A percentile compares a stretch with the other conserved stretches of the same genome.
Evolutionary conservation across 108 stramenopile genomes (phyloP).

Genomic region (Cylindrotheca fusiformis): DNA sequence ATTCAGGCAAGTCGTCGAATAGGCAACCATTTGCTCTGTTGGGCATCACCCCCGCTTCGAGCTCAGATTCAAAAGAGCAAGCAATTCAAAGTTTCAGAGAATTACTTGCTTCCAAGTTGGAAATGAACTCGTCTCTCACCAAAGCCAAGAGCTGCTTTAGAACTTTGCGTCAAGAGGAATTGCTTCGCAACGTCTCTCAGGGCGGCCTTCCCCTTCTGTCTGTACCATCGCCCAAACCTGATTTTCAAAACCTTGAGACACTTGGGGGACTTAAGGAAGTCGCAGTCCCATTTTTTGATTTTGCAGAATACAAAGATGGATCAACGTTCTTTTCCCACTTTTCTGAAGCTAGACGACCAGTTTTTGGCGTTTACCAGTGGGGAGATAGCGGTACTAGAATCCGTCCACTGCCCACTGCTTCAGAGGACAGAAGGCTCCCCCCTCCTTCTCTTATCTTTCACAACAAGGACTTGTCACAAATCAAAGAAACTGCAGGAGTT

Average conservation of each 20-base stretch:
- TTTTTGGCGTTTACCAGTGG: conserved; percentile 33
- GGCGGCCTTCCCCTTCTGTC: conserved; percentile 22
- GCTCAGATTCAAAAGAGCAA: background rate
- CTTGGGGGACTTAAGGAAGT: conserved; percentile 25
- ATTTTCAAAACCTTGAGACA: background rate
- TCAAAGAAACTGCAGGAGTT: conserved; percentile 19
- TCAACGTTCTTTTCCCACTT: conserved; percentile 18
- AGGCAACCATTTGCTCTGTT: conserved; percentile 23
- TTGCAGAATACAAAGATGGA: conserved; percentile 32
- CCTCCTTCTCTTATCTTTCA: conserved; percentile 75
- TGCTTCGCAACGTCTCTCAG: conserved; percentile 15
- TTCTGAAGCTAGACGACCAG: conserved; percentile 10
- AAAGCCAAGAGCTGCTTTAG: conserved; percentile 18
- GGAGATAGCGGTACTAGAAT: conserved; percentile 18
- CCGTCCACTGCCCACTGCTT: conserved; percentile 71
- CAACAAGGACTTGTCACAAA: conserved; percentile 17
- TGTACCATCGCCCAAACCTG: background rate
- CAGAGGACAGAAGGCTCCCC: conserved; percentile 57
- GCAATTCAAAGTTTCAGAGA: conserved; percentile 14
- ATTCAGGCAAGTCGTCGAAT: background rate
- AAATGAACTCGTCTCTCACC: conserved; percentile 2
- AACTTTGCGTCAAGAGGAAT: conserved; percentile 1
- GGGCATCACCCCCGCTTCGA: conserved; percentile 13
- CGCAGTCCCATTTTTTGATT: conserved; percentile 33
- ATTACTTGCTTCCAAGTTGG: conserved; percentile 14